These are phyloP conservation scores for Quercus phellos DNA, from an alignment of 331 rosid species.

Conservation along the genomic window DNA sequence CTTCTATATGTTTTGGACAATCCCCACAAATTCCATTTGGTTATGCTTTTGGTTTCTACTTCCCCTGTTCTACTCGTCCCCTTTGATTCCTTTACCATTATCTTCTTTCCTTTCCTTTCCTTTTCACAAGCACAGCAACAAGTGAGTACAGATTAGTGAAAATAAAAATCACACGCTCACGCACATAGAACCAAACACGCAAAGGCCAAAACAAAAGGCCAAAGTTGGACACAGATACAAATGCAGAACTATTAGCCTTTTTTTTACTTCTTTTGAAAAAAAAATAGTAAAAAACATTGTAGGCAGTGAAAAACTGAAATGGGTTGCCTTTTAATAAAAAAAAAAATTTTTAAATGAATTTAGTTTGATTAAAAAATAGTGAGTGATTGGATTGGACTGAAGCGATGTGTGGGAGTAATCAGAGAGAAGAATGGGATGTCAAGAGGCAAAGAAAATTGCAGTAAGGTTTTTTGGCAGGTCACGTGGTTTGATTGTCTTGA, in stretches of 20 bases:
- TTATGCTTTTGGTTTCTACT: conserved; percentile 15
- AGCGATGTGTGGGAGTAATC: conserved; percentile 43
- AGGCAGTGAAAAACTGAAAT: neutral
- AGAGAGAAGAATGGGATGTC: conserved; percentile 41
- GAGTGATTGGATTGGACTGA: conserved; percentile 48
- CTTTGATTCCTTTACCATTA: conserved; percentile 47
- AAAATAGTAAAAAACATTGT: neutral
- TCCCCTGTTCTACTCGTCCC: conserved; percentile 23
- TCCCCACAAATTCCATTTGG: conserved; percentile 51
- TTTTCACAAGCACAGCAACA: conserved; percentile 1
- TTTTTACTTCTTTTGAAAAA: neutral
- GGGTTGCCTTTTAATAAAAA: no score
- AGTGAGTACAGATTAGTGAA: conserved; percentile 12
- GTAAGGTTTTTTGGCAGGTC: conserved; percentile 67
- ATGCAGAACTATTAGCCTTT: conserved; percentile 42
- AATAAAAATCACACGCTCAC: conserved; percentile 8
- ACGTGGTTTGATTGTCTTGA: conserved; percentile 81
- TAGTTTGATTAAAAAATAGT: neutral
- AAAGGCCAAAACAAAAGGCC: conserved; percentile 57
- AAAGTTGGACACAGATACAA: conserved; percentile 52
- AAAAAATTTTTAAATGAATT: neutral
- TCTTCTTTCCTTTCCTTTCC: conserved; percentile 25
- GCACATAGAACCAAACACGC: conserved; percentile 45
- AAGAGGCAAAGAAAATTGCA: conserved; percentile 17
- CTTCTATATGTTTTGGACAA: conserved; percentile 33